These are phyloP conservation scores for Neonectria neomacrospora DNA, from an alignment of 2,329 filamentous ascomycete genomes.

Conservation along the genomic window DNA sequence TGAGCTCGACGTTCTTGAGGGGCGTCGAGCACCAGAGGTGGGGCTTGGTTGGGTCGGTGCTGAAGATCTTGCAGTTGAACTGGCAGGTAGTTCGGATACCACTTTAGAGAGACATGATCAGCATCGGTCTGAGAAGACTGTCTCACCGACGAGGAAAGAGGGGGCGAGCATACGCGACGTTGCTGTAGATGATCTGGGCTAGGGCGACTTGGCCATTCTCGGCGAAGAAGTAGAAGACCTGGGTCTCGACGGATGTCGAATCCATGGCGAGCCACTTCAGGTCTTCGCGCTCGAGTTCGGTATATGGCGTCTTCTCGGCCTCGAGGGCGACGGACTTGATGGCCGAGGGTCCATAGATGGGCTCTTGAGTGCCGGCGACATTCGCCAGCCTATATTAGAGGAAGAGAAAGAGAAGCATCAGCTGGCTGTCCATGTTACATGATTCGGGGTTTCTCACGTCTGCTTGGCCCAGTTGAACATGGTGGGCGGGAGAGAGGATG, in stretches of 20 bases:
- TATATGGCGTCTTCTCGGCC: conserved; percentile 80
- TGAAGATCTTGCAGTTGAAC: conserved; percentile 95
- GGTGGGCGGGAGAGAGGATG: conserved; percentile 46
- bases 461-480: conserved; percentile 98
- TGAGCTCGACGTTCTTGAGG: conserved; percentile 83
- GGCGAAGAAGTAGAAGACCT: conserved; percentile 90
- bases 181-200: conserved; percentile 96
- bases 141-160: conserved; percentile 11
- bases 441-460: conserved; percentile 67
- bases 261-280: conserved; percentile 85
- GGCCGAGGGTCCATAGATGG: conserved; percentile 90
- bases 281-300: conserved; percentile 80
- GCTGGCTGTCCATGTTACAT: conserved; percentile 9
- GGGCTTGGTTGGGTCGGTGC: conserved; percentile 75
- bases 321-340: conserved; percentile 88
- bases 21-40: conserved; percentile 87
- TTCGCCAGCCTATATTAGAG: conserved; percentile 67
- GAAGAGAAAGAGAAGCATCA: conserved; percentile 35
- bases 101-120: conserved; percentile 58
- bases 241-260: conserved; percentile 91
- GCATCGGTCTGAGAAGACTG: conserved; percentile 4
- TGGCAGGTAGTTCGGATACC: conserved; percentile 91
- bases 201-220: conserved; percentile 82
- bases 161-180: conserved; percentile 78
- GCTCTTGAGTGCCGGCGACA: conserved; percentile 95